Evolutionary conservation across 2,329 filamentous ascomycete species (phyloP).

Genomic region (Apiospora aurea): DNA sequence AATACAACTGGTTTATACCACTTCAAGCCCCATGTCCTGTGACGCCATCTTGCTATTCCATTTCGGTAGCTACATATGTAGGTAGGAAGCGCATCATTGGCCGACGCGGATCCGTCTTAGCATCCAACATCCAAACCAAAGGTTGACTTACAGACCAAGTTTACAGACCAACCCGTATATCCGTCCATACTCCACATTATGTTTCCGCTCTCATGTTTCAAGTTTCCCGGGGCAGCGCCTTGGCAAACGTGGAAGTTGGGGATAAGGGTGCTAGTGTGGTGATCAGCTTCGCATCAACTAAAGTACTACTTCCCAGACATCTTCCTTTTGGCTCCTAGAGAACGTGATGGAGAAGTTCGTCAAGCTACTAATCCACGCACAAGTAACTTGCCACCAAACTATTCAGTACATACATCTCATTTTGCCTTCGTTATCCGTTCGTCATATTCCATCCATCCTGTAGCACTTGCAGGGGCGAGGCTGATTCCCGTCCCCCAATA

Average conservation of each 20-base stretch:
- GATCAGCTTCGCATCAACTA: not conserved
- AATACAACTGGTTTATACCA: not conserved
- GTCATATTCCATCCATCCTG: not conserved
- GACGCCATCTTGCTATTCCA: not conserved
- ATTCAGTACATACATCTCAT: not conserved
- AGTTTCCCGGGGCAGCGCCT: not conserved
- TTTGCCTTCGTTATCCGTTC: not conserved
- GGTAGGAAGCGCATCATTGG: not conserved
- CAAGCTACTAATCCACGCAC: not conserved
- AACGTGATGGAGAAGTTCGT: not conserved
- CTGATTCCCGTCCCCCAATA: not conserved
- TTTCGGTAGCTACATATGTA: not conserved
- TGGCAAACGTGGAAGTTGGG: not conserved
- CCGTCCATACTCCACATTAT: not conserved
- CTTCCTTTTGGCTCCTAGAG: no score
- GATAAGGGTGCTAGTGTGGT: not conserved
- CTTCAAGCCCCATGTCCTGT: no score
- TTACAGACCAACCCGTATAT: not conserved
- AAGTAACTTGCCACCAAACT: not conserved
- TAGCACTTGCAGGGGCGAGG: not conserved
- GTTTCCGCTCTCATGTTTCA: slow-evolving; percentile 8
- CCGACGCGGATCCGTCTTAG: not conserved
- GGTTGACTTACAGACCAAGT: not conserved
- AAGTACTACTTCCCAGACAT: not conserved
- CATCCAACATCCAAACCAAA: not conserved